Evolutionary conservation across 163 green algal genomes (phyloP).

Genomic region (Scenedesmus sp.): DNA sequence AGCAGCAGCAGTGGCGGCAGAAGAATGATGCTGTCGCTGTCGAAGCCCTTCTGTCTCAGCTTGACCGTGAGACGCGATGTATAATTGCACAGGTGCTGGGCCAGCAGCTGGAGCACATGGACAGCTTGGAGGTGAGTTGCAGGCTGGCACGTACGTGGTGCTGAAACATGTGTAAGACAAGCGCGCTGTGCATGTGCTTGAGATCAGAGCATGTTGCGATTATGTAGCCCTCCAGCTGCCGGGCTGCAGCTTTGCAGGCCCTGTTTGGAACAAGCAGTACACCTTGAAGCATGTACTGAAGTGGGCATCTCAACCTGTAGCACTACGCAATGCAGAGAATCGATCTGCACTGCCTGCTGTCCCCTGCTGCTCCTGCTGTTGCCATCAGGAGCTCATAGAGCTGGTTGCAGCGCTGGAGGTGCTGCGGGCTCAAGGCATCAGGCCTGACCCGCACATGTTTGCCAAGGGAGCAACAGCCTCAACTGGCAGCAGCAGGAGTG

Average conservation of each 20-base stretch:
- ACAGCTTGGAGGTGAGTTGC: slow-evolving; percentile 28
- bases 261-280: not conserved
- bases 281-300: too few species aligned
- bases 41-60: slow-evolving; percentile 5
- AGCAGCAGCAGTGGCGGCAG: slow-evolving; percentile 24
- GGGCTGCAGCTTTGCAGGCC: not conserved
- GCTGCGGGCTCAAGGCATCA: slow-evolving; percentile 20
- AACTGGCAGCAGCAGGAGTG: slow-evolving; percentile 28
- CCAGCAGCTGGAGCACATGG: not conserved
- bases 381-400: slow-evolving; percentile 40
- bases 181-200: not conserved
- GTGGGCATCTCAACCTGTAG: too few species aligned
- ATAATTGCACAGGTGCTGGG: slow-evolving; percentile 31
- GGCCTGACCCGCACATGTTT: slow-evolving; percentile 29
- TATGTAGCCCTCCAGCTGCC: not conserved
- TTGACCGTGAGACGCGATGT: not conserved
- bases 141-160: not conserved
- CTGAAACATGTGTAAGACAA: not conserved
- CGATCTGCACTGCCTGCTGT: not conserved
- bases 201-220: too few species aligned
- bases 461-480: slow-evolving; percentile 3
- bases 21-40: not conserved
- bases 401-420: slow-evolving; percentile 27
- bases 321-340: too few species aligned
- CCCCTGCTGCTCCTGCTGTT: not conserved